Evolutionary conservation across 2,329 filamentous ascomycete genomes (phyloP), one percentile per base, ranked within the genome.

Genomic region (Juglanconis juglandina): DNA sequence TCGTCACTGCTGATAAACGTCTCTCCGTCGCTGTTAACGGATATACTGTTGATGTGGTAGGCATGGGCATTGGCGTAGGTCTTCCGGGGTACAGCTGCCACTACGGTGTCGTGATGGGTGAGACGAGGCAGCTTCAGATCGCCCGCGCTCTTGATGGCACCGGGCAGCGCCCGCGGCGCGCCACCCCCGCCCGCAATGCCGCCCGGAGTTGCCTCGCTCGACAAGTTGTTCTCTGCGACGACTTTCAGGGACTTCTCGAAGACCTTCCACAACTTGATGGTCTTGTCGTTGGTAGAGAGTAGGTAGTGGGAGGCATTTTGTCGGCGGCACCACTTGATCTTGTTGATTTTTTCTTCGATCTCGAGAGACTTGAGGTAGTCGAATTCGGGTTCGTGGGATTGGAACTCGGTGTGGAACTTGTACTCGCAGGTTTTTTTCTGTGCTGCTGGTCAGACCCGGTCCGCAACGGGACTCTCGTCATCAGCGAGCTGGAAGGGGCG

Each of bases 361-460:
- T 99, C 95, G 69, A 99, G 85, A 39, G 95, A 99, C 79, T 99
- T 99, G 67, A 99, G 86, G 76, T 99, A 99, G 77, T 99, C 95
- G 77, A 99, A 99, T 77, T 99, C 95, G 65, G 95, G 95, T 75
- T 99, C 95, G 80, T 99, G 95, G 69, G 95, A 99, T 81, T 99
- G 95, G 71, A 99, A 99, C 74, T 99, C 95, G 75, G 95, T 99
- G 77, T 99, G 95, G 76, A 99, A 99, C 77, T 98, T 99, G 84
- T 99, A 99, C 78, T 99, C 95, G 86, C 95, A 99, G 54, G 95
- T 98, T 87, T 98, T 99, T 87, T 99, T 98, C 93, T 97, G 72
- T 63, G 47, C 53, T 48, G 42, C 49, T 50, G 53, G 68, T 81
- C 69, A 80, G 76, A 62, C 58, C 50, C 37, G n/a, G 48, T 46